Evolutionary conservation across 768 basidiomycete genomes (phyloP), one percentile per base, ranked within the genome.

Genomic region (Lactarius tabidus): DNA sequence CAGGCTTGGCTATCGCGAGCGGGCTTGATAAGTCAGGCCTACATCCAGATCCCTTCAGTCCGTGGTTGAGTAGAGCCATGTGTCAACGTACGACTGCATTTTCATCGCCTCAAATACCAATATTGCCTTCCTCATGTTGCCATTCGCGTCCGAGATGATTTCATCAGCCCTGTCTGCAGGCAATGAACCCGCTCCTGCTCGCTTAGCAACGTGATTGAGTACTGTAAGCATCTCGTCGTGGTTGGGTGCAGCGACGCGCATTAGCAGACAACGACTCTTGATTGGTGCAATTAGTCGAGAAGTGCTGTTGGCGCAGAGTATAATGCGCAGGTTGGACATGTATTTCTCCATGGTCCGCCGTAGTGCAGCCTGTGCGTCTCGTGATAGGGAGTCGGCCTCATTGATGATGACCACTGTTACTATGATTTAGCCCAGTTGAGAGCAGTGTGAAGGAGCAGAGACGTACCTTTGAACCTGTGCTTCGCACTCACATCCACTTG

Each of bases 291-390:
- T 98, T 60, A 99, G 88, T 69, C 89, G 89, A 73, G 90, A 91
- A 3, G 96, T 98, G 73, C 91, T 94, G 75, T 95, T 95, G 26
- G 95, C 95, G 74, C 95, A 98, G 0, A 99, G 82, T 70, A 99
- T 96, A 71, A 99, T 89, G 33, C 96, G 87, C 85, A 99, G 85
- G 75, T 98, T 99, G 48, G 89, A 87, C 91, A 97, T 98, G 80
- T 96, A 98, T 77, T 98, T 98, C 74, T 99, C 96, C 96, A 98
- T 99, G 12, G 96, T 99, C 63, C 96, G 83, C 72, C 96, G 88
- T 38, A 99, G 83, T 9, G 96, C 96, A 0, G 96, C 95, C 79
- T 99, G 96, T 1, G 96, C 96, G 77, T 99, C 96, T 60, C 96
- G 88, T 14, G 93, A 88, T 48, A 99, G 82, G 0, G 92, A 89